Evolutionary conservation across 2,329 filamentous ascomycete genomes (phyloP).

Genomic region (Diaporthe sp.): DNA sequence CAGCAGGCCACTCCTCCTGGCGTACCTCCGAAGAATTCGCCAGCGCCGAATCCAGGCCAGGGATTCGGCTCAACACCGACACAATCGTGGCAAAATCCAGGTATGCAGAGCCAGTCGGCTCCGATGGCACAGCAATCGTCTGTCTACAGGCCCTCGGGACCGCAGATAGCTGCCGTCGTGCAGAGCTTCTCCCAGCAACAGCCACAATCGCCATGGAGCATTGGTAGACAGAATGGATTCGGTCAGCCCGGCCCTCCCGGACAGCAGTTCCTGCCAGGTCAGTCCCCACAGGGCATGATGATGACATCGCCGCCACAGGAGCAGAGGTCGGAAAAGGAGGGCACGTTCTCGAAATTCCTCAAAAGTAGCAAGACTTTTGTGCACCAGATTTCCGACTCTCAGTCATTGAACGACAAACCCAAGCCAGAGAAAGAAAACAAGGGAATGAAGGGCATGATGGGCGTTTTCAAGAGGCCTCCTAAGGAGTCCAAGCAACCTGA

Average conservation of each 20-base stretch:
- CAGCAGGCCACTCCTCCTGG: slow-evolving; percentile 35
- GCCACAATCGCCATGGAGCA: slow-evolving; percentile 35
- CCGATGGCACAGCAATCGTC: slow-evolving; percentile 34
- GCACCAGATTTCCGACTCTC: slow-evolving; percentile 36
- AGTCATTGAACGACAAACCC: slow-evolving; percentile 42
- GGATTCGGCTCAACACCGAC: slow-evolving; percentile 26
- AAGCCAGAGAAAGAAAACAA: slow-evolving; percentile 45
- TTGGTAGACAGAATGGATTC: slow-evolving; percentile 31
- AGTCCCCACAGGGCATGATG: slow-evolving; percentile 35
- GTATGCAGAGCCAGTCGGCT: slow-evolving; percentile 12
- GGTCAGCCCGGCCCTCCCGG: slow-evolving; percentile 3
- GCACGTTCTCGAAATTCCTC: slow-evolving; percentile 41
- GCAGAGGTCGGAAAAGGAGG: slow-evolving; percentile 40
- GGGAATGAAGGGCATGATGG: slow-evolving; percentile 44
- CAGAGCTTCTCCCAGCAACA: slow-evolving; percentile 35
- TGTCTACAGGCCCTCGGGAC: slow-evolving; percentile 39
- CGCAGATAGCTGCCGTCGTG: slow-evolving; percentile 21
- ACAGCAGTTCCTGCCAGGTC: slow-evolving; percentile 28
- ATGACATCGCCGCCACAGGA: slow-evolving; percentile 36
- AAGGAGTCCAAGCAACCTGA: slow-evolving; percentile 45
- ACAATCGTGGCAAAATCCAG: slow-evolving; percentile 4
- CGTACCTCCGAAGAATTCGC: slow-evolving; percentile 35
- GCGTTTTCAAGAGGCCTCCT: slow-evolving; percentile 45
- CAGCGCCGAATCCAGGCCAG: slow-evolving; percentile 19
- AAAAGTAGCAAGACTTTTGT: slow-evolving; percentile 41